Conservation (phyloP, 306 rosid species). For the Trifolium dubium region DNA sequence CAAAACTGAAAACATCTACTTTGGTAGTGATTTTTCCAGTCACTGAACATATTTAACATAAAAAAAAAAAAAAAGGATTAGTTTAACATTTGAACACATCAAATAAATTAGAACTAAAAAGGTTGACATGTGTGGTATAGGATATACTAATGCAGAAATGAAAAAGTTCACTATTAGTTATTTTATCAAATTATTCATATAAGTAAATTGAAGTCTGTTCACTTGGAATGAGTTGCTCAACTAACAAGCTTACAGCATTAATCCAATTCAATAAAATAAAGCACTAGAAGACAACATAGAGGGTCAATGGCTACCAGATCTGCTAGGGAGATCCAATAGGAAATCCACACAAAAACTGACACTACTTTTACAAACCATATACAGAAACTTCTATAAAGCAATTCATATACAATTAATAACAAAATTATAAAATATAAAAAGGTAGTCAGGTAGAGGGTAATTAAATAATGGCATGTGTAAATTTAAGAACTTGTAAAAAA, state of each 20-base stretch:
- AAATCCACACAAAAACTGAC: conserved; percentile 17
- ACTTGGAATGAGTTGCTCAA: conserved; percentile 21
- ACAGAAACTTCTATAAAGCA: conserved; percentile 10
- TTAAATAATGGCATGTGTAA: not conserved
- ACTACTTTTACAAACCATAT: conserved; percentile 21
- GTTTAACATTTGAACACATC: conserved; percentile 27
- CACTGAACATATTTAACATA: conserved; percentile 61
- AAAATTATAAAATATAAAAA: conserved; percentile 16
- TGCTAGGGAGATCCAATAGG: not conserved
- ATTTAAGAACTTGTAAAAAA: conserved; percentile 1
- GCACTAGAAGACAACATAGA: conserved; percentile 14
- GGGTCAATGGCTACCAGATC: not conserved
- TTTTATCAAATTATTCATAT: conserved; percentile 3
- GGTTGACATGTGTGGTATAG: not conserved
- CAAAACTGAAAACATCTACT: conserved; percentile 96
- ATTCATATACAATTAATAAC: conserved; percentile 6
- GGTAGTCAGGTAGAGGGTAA: not conserved
- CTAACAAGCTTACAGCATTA: conserved; percentile 24
- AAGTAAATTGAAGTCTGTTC: conserved; percentile 1
- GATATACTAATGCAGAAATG: conserved; percentile 7
- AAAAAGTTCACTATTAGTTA: not conserved
- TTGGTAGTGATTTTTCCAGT: conserved; percentile 98
- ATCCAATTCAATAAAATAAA: conserved; percentile 31
- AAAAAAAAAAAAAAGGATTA: conserved; percentile 44
- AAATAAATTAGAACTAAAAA: conserved; percentile 9